A percentile compares a stretch with the other conserved stretches of the same genome.
These are phyloP conservation scores for Protomyces macrosporus DNA, from an alignment of 1,139 yeast genomes.

Conservation along the genomic window DNA sequence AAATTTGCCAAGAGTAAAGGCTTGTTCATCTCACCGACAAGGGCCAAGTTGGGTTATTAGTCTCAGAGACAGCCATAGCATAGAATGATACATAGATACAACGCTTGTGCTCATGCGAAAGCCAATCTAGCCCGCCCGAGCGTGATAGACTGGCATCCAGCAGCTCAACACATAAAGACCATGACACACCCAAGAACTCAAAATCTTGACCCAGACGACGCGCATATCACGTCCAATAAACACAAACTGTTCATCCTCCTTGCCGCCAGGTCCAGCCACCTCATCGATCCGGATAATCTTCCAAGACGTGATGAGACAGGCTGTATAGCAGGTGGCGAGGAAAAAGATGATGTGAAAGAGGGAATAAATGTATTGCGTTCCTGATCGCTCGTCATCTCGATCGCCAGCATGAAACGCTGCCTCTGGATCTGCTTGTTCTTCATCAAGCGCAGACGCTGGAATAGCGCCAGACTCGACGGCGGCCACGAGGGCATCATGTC, in stretches of 20 bases:
- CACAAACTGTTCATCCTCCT: conserved; percentile 83
- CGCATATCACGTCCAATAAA: conserved; percentile 98
- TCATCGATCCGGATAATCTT: conserved; percentile 25
- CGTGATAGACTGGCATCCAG: conserved; percentile 17
- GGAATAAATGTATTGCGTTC: conserved; percentile 47
- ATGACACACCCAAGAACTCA: conserved; percentile 90
- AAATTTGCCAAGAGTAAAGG: conserved; percentile 20
- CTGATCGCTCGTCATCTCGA: conserved; percentile 51
- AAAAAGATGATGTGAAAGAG: conserved; percentile 87
- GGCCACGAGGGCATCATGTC: conserved; percentile 81
- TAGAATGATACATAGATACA: not conserved
- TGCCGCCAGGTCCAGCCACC: conserved; percentile 33
- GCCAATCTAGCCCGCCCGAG: not conserved
- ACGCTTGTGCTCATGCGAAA: not conserved
- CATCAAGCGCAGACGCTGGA: conserved; percentile 84
- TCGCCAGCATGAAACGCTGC: conserved; percentile 36
- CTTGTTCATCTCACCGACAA: conserved; percentile 3
- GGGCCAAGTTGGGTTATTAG: conserved; percentile 9
- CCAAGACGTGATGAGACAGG: conserved; percentile 70
- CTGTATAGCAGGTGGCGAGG: conserved; percentile 95
- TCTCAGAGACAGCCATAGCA: not conserved
- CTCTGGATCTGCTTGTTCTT: conserved; percentile 41
- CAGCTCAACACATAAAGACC: conserved; percentile 49
- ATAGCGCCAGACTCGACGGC: conserved; percentile 88
- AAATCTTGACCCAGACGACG: conserved; percentile 88